These are phyloP conservation scores for Suillus spraguei DNA, from an alignment of 768 basidiomycete genomes.

Conservation along the genomic window DNA sequence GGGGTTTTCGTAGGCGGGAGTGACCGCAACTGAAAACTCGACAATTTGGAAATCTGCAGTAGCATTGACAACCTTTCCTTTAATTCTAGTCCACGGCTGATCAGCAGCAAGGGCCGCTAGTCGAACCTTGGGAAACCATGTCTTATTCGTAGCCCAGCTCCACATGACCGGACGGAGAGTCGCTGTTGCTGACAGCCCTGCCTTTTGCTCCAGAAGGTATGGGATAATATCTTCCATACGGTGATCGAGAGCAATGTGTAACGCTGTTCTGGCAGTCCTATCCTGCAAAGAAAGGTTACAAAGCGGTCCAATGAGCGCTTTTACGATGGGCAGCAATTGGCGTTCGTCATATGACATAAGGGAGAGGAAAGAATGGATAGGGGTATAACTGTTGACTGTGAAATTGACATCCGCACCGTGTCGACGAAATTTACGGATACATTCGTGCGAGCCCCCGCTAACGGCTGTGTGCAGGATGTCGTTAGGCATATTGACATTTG, in stretches of 20 bases:
- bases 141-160: neutral
- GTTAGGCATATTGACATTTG: neutral
- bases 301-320: neutral
- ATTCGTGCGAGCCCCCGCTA: neutral
- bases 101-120: neutral
- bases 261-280: neutral
- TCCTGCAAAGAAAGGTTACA: neutral
- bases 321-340: neutral
- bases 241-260: neutral
- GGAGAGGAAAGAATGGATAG: neutral
- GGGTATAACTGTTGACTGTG: neutral
- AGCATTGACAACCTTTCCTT: neutral
- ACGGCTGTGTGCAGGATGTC: neutral
- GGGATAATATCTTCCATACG: neutral
- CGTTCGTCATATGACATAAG: no score
- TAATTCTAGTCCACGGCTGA: neutral
- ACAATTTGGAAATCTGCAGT: neutral
- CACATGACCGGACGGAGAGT: neutral
- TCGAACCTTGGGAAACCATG: neutral
- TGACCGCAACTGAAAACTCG: neutral
- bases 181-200: neutral
- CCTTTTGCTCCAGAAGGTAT: neutral
- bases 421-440: neutral
- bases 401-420: slow-evolving; percentile 1
- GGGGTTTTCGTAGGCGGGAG: neutral